Conservation (phyloP, 1,139 yeast species). For the Debaryomyces nepalensis region DNA sequence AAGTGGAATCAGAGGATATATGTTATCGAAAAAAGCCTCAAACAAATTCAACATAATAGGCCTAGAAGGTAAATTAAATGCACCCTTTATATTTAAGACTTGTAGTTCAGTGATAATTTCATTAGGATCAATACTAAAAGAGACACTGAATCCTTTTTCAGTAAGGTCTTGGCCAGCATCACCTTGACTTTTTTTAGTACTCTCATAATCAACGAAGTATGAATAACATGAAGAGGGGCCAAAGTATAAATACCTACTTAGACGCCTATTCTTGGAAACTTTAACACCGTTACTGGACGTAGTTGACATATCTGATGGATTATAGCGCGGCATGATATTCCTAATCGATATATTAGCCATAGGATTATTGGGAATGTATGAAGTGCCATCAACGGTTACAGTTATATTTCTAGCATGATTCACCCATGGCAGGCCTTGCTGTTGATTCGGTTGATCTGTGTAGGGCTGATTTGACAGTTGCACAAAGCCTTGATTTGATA, state of each 20-base stretch:
- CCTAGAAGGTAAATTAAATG: slow-evolving; percentile 20
- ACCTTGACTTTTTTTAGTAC: slow-evolving; percentile 1
- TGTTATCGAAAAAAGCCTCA: slow-evolving; percentile 74
- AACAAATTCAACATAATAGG: slow-evolving; percentile 45
- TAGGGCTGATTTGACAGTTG: slow-evolving; percentile 1
- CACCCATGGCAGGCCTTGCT: slow-evolving; percentile 1
- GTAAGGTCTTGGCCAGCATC: slow-evolving; percentile 6
- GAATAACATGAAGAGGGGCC: slow-evolving; percentile 18
- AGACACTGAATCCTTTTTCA: slow-evolving; percentile 6
- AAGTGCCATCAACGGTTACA: background rate
- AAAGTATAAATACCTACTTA: slow-evolving; percentile 14
- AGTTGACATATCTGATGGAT: slow-evolving; percentile 3
- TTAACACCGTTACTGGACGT: slow-evolving; percentile 12
- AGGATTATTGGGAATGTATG: slow-evolving; percentile 15
- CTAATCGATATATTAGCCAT: slow-evolving; percentile 13
- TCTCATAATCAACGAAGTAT: slow-evolving; percentile 13
- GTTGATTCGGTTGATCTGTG: slow-evolving; percentile 9
- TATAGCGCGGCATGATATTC: slow-evolving; percentile 14
- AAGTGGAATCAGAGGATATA: slow-evolving; percentile 29
- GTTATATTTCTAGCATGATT: slow-evolving; percentile 5
- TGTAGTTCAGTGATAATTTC: slow-evolving; percentile 19
- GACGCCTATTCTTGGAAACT: slow-evolving; percentile 6
- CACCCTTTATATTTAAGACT: slow-evolving; percentile 18
- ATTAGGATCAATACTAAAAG: slow-evolving; percentile 15
- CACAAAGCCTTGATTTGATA: background rate